These are phyloP conservation scores for Blepharisma japonicum DNA, from an alignment of 73 alveolate species.

Conservation along the genomic window DNA sequence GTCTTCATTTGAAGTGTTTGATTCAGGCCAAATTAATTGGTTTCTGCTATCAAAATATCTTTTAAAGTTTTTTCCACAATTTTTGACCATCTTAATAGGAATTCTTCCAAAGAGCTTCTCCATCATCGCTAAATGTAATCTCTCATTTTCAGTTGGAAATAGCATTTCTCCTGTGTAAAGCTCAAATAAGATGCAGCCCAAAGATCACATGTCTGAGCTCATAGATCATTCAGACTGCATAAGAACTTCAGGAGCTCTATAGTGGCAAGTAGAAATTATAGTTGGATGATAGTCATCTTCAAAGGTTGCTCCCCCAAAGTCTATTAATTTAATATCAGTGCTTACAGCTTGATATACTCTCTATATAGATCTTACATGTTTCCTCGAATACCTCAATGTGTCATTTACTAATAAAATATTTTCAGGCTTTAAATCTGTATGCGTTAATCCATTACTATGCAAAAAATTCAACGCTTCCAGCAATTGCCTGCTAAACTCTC, in stretches of 20 bases:
- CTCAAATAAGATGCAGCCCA: slow-evolving; percentile 94
- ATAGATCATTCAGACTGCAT: slow-evolving; percentile 72
- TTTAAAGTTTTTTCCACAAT: background rate
- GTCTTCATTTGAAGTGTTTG: too few relatives aligned
- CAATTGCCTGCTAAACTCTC: slow-evolving; percentile 15
- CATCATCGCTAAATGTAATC: slow-evolving; percentile 93
- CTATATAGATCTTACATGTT: background rate
- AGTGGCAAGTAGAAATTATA: slow-evolving; percentile 93
- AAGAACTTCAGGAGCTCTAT: slow-evolving; percentile 96
- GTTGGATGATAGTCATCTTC: slow-evolving; percentile 75
- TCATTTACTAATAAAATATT: slow-evolving; percentile 31
- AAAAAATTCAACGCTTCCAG: slow-evolving; percentile 29
- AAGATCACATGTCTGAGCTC: slow-evolving; percentile 94
- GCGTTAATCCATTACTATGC: slow-evolving; percentile 37
- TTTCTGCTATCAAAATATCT: background rate
- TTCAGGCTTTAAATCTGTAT: slow-evolving; percentile 52
- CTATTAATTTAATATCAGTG: slow-evolving; percentile 61
- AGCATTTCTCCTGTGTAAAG: slow-evolving; percentile 94
- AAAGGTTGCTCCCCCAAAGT: slow-evolving; percentile 96
- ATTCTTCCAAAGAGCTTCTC: slow-evolving; percentile 86
- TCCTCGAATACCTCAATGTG: slow-evolving; percentile 12
- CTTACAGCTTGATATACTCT: too few relatives aligned
- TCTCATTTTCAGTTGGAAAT: slow-evolving; percentile 89
- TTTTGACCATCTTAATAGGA: slow-evolving; percentile 85
- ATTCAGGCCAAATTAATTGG: too few relatives aligned